Conservation (phyloP, 371 early-diverging fungal genomes). For the Mortierella sp. region DNA sequence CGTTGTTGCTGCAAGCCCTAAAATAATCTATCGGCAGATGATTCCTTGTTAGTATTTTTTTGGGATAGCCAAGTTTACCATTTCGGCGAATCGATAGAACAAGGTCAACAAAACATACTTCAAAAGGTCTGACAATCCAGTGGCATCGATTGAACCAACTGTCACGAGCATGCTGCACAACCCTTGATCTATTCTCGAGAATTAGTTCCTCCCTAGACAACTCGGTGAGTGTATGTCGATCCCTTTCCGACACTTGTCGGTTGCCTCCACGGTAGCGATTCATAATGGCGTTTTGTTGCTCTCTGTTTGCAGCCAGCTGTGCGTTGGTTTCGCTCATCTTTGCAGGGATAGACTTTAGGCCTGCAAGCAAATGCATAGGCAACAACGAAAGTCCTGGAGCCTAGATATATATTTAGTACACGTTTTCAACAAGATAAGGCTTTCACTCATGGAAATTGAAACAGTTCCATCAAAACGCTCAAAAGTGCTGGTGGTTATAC, state of each 20-base stretch:
- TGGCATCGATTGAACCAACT: conserved; percentile 42
- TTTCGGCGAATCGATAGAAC: not conserved
- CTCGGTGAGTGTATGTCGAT: conserved; percentile 33
- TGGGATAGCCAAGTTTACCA: too few relatives aligned
- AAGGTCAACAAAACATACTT: conserved; percentile 15
- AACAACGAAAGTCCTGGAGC: conserved; percentile 51
- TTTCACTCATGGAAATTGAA: not conserved
- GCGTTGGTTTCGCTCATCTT: conserved; percentile 39
- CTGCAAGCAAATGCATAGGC: conserved; percentile 44
- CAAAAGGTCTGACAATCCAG: conserved; percentile 43
- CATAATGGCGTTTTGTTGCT: conserved; percentile 43
- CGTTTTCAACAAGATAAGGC: not conserved
- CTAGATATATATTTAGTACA: conserved; percentile 6
- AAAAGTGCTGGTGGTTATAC: not conserved
- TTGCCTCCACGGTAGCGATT: conserved; percentile 38
- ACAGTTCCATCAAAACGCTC: not conserved
- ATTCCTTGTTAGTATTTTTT: not conserved
- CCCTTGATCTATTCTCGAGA: conserved; percentile 36
- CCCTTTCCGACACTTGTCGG: conserved; percentile 40
- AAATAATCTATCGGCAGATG: conserved; percentile 16
- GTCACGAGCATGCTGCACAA: conserved; percentile 41
- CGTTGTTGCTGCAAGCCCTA: conserved; percentile 32
- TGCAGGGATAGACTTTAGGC: conserved; percentile 39
- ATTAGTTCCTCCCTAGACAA: conserved; percentile 43
- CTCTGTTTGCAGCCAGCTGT: conserved; percentile 42